Conservation (phyloP, 1,284 basidiomycete species). For the Cryptococcus maquisensis region DNA sequence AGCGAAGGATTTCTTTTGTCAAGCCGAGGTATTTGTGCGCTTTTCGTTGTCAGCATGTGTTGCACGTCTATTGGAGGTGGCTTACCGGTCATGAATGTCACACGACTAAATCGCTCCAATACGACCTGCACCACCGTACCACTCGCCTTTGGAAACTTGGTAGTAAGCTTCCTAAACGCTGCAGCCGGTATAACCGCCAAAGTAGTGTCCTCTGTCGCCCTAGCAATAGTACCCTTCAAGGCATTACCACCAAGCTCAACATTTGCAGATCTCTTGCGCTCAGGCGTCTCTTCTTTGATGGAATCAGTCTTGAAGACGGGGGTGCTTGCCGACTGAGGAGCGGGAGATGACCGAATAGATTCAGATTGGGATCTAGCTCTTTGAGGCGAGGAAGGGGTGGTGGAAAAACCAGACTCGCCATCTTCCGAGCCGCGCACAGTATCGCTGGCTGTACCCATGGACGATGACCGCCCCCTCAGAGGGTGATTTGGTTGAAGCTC, state of each 20-base stretch:
- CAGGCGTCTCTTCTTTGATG: neutral
- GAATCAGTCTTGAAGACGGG: neutral
- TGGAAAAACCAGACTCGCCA: neutral
- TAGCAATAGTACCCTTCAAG: slow-evolving; percentile 60
- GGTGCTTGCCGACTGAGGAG: neutral
- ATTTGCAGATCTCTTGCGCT: neutral
- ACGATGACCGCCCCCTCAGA: slow-evolving; percentile 4
- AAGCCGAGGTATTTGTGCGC: slow-evolving; percentile 95
- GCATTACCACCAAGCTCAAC: slow-evolving; percentile 10
- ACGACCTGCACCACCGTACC: slow-evolving; percentile 75
- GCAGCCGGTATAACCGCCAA: slow-evolving; percentile 98
- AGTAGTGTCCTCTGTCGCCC: slow-evolving; percentile 89
- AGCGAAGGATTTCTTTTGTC: slow-evolving; percentile 90
- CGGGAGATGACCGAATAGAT: neutral
- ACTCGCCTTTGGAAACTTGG: slow-evolving; percentile 93
- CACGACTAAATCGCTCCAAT: slow-evolving; percentile 87
- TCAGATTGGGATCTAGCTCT: slow-evolving; percentile 1
- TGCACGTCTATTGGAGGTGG: neutral
- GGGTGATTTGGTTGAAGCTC: neutral
- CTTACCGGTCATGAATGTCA: slow-evolving; percentile 71
- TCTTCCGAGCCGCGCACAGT: neutral
- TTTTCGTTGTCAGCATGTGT: slow-evolving; percentile 29
- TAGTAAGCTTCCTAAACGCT: slow-evolving; percentile 75
- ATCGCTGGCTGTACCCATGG: slow-evolving; percentile 3
- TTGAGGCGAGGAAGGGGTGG: neutral